These are phyloP conservation scores for Backusella circina DNA, from an alignment of 192 early-diverging fungal genomes.

Conservation along the genomic window DNA sequence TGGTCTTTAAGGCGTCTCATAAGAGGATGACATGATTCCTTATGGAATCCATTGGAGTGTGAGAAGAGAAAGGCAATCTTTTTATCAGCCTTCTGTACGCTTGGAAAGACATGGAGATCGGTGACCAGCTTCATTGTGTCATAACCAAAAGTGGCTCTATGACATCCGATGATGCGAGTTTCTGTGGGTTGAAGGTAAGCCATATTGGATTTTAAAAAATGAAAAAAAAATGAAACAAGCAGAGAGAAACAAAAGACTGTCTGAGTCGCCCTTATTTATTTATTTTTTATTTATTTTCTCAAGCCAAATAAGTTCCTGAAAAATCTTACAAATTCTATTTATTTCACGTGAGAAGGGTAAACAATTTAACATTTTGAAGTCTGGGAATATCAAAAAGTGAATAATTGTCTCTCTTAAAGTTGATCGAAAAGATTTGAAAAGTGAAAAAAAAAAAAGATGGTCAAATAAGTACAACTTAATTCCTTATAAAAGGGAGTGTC, in stretches of 20 bases:
- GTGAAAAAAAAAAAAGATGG: no score
- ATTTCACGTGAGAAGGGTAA: constrained; percentile 3
- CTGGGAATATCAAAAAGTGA: neutral
- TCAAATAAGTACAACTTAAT: neutral
- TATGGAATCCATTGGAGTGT: constrained; percentile 60
- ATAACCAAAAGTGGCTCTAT: neutral
- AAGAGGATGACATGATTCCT: constrained; percentile 55
- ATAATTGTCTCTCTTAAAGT: neutral
- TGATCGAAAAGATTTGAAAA: neutral
- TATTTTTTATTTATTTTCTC: neutral
- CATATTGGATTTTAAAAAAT: constrained; percentile 13
- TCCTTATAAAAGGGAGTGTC: no score
- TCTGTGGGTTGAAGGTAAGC: constrained; percentile 7
- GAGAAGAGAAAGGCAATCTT: constrained; percentile 40
- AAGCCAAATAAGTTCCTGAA: neutral
- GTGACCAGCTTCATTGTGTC: constrained; percentile 13
- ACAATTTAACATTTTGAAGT: neutral
- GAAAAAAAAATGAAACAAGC: neutral
- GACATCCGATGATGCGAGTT: constrained; percentile 9
- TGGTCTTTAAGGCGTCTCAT: constrained; percentile 30
- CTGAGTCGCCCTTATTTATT: neutral
- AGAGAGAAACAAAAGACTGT: neutral
- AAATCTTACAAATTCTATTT: neutral
- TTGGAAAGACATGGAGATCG: constrained; percentile 18
- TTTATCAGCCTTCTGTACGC: neutral